phyloP scores from a whole-genome alignment of 106 monocot genomes.

The Allium fistulosum region DNA sequence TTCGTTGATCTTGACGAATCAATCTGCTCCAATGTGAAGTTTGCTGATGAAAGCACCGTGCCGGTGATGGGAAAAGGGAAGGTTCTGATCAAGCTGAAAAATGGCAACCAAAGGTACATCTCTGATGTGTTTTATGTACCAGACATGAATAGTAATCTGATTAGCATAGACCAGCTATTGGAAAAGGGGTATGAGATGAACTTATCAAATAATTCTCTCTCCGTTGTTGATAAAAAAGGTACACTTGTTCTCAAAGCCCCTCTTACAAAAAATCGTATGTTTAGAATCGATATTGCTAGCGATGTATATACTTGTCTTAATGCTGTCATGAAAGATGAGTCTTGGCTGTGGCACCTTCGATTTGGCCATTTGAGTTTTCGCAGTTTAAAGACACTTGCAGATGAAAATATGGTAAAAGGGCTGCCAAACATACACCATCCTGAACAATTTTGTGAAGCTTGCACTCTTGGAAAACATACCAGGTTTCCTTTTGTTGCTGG shows the following conservation, averaged over 20 bases:
- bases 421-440: background rate
- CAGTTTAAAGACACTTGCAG: background rate
- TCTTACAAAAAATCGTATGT: background rate
- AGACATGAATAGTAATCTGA: background rate
- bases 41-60: background rate
- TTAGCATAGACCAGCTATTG: background rate
- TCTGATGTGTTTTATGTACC: background rate
- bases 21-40: background rate
- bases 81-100: background rate
- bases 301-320: background rate
- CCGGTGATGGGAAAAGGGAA: background rate
- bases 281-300: background rate
- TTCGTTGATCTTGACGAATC: background rate
- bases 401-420: background rate
- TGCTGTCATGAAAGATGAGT: background rate
- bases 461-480: conserved; percentile 3
- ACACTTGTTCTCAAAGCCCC: background rate
- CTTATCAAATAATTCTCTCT: background rate
- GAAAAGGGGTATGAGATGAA: background rate
- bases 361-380: background rate
- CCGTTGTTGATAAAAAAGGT: background rate
- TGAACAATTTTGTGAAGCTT: background rate
- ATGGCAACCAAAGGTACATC: background rate
- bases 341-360: background rate
- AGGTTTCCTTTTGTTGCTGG: background rate